Evolutionary conservation across 2,329 filamentous ascomycete species (phyloP).

Genomic region (Aspergillus sp.): DNA sequence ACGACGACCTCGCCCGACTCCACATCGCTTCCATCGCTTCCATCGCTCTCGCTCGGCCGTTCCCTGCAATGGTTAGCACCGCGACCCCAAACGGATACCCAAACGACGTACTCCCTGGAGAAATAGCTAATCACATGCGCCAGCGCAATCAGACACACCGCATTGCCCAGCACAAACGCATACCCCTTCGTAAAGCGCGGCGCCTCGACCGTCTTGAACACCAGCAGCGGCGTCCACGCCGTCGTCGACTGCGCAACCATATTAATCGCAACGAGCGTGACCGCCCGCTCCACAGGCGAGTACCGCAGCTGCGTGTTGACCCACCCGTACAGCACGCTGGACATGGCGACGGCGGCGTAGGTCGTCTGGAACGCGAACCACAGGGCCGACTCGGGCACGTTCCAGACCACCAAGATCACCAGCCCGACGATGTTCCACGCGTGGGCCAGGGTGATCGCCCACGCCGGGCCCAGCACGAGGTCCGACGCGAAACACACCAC

Average conservation of each 20-base stretch:
- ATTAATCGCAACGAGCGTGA: conserved; percentile 54
- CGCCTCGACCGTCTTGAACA: conserved; percentile 49
- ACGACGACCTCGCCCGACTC: not conserved
- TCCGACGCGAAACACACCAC: conserved; percentile 57
- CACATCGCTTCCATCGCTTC: not conserved
- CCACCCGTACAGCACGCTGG: conserved; percentile 57
- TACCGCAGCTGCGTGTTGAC: conserved; percentile 50
- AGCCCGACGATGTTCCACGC: conserved; percentile 54
- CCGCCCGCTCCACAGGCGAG: conserved; percentile 44
- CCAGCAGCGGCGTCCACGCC: conserved; percentile 56
- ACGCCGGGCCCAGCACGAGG: conserved; percentile 52
- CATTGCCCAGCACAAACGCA: conserved; percentile 41
- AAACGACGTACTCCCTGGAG: conserved; percentile 15
- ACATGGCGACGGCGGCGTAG: conserved; percentile 52
- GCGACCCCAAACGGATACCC: not conserved
- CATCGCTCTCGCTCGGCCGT: not conserved
- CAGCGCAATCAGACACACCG: conserved; percentile 35
- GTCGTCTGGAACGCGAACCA: conserved; percentile 56
- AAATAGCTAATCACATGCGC: conserved; percentile 24
- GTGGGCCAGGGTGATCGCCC: conserved; percentile 55
- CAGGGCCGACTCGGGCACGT: conserved; percentile 53
- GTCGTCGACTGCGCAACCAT: conserved; percentile 55
- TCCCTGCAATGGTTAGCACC: not conserved
- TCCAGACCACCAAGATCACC: conserved; percentile 56
- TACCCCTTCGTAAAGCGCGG: conserved; percentile 46